Conservation (phyloP, 352 stramenopile genomes). For the Globisporangium ultimum region DNA sequence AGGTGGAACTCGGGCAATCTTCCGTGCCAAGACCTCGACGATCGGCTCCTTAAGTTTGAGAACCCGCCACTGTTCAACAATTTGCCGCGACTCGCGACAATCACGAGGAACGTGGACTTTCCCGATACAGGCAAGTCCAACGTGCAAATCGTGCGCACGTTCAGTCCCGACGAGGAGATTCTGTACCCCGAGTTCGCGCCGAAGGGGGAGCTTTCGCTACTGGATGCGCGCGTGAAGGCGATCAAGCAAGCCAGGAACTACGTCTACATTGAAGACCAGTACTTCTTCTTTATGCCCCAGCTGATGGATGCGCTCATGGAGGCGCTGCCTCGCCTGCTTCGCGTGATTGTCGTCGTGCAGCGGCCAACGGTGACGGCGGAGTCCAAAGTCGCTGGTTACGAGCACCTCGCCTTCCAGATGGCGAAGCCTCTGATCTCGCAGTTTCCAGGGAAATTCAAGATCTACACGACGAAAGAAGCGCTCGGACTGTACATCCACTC, state of each 20-base stretch:
- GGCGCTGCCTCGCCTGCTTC: slow-evolving; percentile 38
- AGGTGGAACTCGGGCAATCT: slow-evolving; percentile 49
- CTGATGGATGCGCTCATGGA: slow-evolving; percentile 41
- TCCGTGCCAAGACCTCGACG: slow-evolving; percentile 37
- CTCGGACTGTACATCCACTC: slow-evolving; percentile 74
- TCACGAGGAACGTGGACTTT: neutral
- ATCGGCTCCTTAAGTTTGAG: slow-evolving; percentile 41
- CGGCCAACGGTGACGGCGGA: slow-evolving; percentile 25
- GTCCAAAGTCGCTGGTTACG: slow-evolving; percentile 41
- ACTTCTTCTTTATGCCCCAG: slow-evolving; percentile 66
- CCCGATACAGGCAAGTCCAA: slow-evolving; percentile 4
- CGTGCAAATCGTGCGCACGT: slow-evolving; percentile 57
- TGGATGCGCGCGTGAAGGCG: slow-evolving; percentile 50
- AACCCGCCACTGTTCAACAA: slow-evolving; percentile 32
- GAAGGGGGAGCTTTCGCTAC: slow-evolving; percentile 48
- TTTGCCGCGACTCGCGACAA: neutral
- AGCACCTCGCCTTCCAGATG: slow-evolving; percentile 69
- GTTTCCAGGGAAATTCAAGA: slow-evolving; percentile 54
- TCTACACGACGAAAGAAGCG: slow-evolving; percentile 50
- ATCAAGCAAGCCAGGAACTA: slow-evolving; percentile 55
- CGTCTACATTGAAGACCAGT: slow-evolving; percentile 71
- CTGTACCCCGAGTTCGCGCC: slow-evolving; percentile 48
- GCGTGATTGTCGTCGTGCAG: slow-evolving; percentile 55
- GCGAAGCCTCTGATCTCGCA: slow-evolving; percentile 36
- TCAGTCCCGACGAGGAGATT: slow-evolving; percentile 31